phyloP scores from a whole-genome alignment of 1,284 basidiomycete species.

The Hypsizygus ulmarius region DNA sequence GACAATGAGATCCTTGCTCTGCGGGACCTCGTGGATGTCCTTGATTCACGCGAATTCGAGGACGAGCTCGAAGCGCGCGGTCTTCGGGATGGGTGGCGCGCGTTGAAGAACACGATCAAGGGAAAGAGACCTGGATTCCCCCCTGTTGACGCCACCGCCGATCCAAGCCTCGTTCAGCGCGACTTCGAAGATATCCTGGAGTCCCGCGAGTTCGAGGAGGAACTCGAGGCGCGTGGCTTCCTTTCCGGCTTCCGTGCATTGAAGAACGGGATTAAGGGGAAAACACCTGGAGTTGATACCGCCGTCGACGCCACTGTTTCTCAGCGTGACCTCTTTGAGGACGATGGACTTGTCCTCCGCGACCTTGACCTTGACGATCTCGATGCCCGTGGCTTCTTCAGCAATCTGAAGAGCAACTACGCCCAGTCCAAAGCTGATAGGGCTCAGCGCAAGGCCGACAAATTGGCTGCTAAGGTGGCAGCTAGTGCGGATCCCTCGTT shows the following conservation, averaged over 20 bases:
- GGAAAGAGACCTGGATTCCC: too few species aligned
- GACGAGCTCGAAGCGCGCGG: neutral
- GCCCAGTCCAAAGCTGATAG: neutral
- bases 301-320: too few species aligned
- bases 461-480: too few species aligned
- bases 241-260: neutral
- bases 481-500: too few species aligned
- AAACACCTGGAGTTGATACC: too few species aligned
- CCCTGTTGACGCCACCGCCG: neutral
- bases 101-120: too few species aligned
- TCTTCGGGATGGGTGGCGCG: neutral
- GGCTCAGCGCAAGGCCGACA: neutral
- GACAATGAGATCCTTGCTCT: neutral
- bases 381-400: neutral
- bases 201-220: neutral
- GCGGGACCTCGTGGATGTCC: slow-evolving; percentile 2
- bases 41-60: too few species aligned
- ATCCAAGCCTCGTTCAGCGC: neutral
- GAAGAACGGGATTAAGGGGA: too few species aligned
- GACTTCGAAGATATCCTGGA: neutral
- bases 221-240: neutral
- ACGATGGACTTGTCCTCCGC: neutral
- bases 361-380: slow-evolving; percentile 9
- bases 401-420: slow-evolving; percentile 5
- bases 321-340: too few species aligned